A percentile compares a stretch with the other conserved stretches of the same genome.
Evolutionary conservation across 106 monocot genomes (phyloP).

Genomic region (Iris macrosiphon): DNA sequence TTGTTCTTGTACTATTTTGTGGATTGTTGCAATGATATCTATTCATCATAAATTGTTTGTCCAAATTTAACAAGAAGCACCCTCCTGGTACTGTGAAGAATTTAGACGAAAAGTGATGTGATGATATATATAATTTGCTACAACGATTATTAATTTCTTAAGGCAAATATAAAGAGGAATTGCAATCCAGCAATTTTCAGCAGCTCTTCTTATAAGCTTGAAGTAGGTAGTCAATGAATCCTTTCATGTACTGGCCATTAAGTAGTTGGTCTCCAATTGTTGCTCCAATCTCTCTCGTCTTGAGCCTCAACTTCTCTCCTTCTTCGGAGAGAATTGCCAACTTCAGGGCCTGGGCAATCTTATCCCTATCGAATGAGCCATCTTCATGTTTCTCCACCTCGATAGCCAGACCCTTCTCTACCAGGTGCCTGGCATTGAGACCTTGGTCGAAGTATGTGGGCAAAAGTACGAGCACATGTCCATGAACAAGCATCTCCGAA

Average conservation of each 20-base stretch:
- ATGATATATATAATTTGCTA: no score
- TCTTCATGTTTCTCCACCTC: conserved; percentile 34
- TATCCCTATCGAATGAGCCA: conserved; percentile 15
- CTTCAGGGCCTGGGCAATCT: conserved; percentile 18
- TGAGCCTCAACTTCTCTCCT: conserved; percentile 1
- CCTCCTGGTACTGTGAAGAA: no score
- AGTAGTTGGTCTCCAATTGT: conserved; percentile 7
- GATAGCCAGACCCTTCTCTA: conserved; percentile 19
- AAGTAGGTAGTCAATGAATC: not conserved
- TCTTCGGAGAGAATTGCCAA: conserved; percentile 18
- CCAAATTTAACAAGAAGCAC: no score
- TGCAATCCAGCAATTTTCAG: no score
- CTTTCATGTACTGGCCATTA: conserved; percentile 8
- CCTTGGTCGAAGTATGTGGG: conserved; percentile 36
- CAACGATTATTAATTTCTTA: no score
- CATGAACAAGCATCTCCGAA: conserved; percentile 2
- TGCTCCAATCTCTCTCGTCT: not conserved
- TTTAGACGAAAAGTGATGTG: no score
- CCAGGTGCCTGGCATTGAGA: conserved; percentile 24
- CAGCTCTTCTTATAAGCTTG: no score
- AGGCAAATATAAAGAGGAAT: no score
- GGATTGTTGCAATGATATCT: no score
- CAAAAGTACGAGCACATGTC: conserved; percentile 19
- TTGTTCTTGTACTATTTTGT: no score
- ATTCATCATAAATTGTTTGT: no score